Conservation (phyloP, 2,329 filamentous ascomycete species). For the Davidsoniella virescens region DNA sequence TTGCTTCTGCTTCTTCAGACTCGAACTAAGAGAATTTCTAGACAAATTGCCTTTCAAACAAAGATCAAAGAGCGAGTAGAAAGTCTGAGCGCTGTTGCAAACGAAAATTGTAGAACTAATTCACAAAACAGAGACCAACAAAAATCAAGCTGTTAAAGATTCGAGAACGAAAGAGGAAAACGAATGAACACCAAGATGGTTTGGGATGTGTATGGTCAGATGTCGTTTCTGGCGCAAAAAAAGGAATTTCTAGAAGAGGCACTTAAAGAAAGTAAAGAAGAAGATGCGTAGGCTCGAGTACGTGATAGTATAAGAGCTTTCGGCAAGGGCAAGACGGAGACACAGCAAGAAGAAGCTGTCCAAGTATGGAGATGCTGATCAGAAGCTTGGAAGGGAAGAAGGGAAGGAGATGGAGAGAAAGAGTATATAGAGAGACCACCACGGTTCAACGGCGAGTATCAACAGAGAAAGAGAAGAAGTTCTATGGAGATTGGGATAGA, state of each 20-base stretch:
- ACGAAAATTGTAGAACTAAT: no score
- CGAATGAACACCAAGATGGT: conserved; percentile 3
- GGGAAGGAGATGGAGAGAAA: neutral
- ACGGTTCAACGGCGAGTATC: no score
- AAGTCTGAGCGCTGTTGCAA: no score
- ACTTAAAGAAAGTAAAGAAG: neutral
- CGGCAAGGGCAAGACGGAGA: neutral
- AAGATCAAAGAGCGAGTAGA: no score
- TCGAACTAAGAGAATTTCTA: no score
- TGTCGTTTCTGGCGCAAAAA: conserved; percentile 1
- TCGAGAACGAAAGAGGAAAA: conserved; percentile 4
- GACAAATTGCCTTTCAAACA: no score
- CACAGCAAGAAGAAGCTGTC: neutral
- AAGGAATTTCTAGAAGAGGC: conserved; percentile 3
- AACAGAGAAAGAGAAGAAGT: conserved; percentile 1
- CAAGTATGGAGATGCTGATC: no score
- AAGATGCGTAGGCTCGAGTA: conserved; percentile 1
- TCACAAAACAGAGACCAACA: no score
- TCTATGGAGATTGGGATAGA: neutral
- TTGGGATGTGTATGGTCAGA: neutral
- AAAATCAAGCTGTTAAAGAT: conserved; percentile 1
- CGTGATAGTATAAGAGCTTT: neutral
- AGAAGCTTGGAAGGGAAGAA: no score
- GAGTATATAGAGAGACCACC: neutral
- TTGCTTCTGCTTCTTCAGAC: no score